Conservation (phyloP, 2,329 filamentous ascomycete genomes). For the Trichoderma semiorbis region DNA sequence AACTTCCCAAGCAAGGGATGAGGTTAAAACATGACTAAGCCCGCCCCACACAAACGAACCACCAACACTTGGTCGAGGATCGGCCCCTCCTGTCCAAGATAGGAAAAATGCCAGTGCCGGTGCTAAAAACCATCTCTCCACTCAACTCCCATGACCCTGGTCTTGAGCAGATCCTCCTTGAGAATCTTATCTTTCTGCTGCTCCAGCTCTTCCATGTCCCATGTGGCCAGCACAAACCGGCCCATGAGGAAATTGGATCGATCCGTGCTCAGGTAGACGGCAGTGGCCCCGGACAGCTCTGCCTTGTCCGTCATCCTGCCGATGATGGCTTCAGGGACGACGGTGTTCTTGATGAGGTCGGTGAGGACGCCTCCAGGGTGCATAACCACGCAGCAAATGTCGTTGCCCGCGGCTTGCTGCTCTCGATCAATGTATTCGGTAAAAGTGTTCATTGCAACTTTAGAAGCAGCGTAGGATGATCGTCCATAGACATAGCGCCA, state of each 20-base stretch:
- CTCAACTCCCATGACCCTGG: background rate
- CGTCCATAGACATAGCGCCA: background rate
- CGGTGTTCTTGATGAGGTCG: background rate
- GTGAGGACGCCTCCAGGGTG: background rate
- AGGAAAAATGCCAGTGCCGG: background rate
- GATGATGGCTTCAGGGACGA: background rate
- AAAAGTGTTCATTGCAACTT: background rate
- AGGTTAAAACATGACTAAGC: constrained; percentile 16
- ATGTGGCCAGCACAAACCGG: background rate
- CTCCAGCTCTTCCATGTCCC: constrained; percentile 6
- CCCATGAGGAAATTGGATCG: background rate
- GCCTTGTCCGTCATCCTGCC: background rate
- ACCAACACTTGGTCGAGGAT: background rate
- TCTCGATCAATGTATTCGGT: background rate
- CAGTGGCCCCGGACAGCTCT: background rate
- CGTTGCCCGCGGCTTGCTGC: background rate
- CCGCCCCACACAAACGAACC: background rate
- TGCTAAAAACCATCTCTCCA: background rate
- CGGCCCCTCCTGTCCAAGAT: background rate
- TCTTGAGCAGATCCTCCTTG: background rate
- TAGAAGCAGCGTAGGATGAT: background rate
- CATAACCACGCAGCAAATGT: background rate
- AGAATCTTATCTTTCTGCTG: background rate
- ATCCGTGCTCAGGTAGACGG: background rate
- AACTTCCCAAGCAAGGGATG: background rate